Evolutionary conservation across 2,329 filamentous ascomycete genomes (phyloP), one percentile per base, ranked within the genome.

Genomic region (Paraconiothyrium brasiliense): DNA sequence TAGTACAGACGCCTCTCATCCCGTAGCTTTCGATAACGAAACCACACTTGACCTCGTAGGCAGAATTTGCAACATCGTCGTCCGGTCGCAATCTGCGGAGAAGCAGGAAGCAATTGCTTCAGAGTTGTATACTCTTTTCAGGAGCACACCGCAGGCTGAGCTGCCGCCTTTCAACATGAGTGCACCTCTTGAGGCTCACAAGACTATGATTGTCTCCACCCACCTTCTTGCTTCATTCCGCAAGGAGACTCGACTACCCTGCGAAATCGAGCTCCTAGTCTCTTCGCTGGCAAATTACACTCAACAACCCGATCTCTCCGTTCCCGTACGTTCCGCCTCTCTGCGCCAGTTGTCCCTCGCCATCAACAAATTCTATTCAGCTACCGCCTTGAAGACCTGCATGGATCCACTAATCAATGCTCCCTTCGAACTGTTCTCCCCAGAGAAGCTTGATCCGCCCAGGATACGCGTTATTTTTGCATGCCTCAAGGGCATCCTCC

Each of bases 21-120:
- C 71, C 11, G 60, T 66, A 46, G 70, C 72, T 10, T 76, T 80
- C 41, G 68, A 79, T 35, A 83, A 89, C 65, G 81, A 85, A 54
- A 76, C 78, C 5, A 83, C 86, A 7, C 76, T 89, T 8, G 87
- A 90, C 60, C 81, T 87, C 7, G 81, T 90, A 20, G 89, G 88
- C 24, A 82, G 86, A 47, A 82, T 90, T 39, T 84, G 83, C 69
- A 89, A 86, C 66, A 76, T 88, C 49, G 85, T 90, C 49, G 79
- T 90, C 35, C 81, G 85, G 49, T 80, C 83, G 14, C 82, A 88
- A 54, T 80, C 85, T 1, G 65, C 72, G 2, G 79, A 81, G 37
- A 84, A 86, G 57, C 84, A 87, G 65, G 80, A 82, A 11, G 74
- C 80, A 56, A 80, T 86, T n/a, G 79, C 83, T 2, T 70, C 80